Evolutionary conservation across 352 stramenopile genomes (phyloP), one percentile per base, ranked within the genome.

Genomic region (Pythium inflatum): DNA sequence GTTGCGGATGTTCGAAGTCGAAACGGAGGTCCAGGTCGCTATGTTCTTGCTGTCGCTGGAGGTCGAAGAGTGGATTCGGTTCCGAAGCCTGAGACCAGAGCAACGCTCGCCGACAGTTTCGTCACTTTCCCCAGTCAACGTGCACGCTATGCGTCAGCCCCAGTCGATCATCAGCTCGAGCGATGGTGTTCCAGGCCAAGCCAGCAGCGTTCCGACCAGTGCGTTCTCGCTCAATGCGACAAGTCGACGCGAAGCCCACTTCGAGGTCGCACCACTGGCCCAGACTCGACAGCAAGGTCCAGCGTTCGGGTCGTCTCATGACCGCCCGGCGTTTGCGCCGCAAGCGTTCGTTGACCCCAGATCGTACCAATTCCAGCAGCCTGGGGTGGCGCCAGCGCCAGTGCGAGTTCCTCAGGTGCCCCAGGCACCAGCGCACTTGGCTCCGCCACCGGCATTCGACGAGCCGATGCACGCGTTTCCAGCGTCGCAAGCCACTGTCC

Each of bases 31-130:
- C n/a, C n/a, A n/a, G n/a, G n/a, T n/a, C n/a, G n/a, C n/a, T n/a
- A n/a, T n/a, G n/a, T n/a, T n/a, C n/a, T n/a, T n/a, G n/a, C n/a
- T n/a, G n/a, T n/a, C n/a, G n/a, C 3, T 51, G 20, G 36, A 62
- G 28, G 33, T 60, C 20, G 53, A 60, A 48, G 53, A 60, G 34
- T 60, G 31, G 34, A 13, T 60, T 4, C 33, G 53, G 4, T 60
- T 34, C 34, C 30, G 31, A 16, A 31, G 31, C 22, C 34, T 18
- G 31, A 33, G 27, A 34, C 38, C 5, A 28, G 20, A 18, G n/a
- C n/a, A n/a, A n/a, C n/a, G n/a, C n/a, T n/a, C n/a, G n/a, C n/a
- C n/a, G n/a, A n/a, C n/a, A n/a, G n/a, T n/a, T n/a, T n/a, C n/a
- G n/a, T n/a, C n/a, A n/a, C n/a, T n/a, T n/a, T n/a, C n/a, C n/a